Evolutionary conservation across 2,329 filamentous ascomycete species (phyloP), one percentile per base, ranked within the genome.

Genomic region (Sporothrix luriei): DNA sequence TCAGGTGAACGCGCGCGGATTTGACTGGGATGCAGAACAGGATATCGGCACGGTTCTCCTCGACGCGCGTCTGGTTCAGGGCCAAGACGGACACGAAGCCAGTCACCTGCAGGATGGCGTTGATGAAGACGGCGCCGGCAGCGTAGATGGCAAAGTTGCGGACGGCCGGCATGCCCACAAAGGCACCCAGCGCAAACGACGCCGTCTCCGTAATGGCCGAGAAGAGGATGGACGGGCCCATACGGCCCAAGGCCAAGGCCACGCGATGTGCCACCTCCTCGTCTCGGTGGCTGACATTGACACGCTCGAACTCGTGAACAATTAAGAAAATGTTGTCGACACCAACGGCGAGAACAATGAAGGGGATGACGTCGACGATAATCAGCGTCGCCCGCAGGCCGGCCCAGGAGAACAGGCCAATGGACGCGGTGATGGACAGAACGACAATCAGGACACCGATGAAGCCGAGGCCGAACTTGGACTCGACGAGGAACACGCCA

Each of bases 291-390:
- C 91, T 97, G 74, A 93, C 82, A 76, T 99, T 99, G 77, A 97
- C 91, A 40, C 95, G 87, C 78, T 99, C 95, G 71, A 99, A 97
- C 79, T 99, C 95, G 79, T 99, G 95, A 0, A 99, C 95, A 71
- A 99, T 97, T 69, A 99, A 83, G 81, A 99, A 99, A 75, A 99
- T 98, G 77, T 99, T 99, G 84, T 99, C 95, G 2, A 99, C 96
- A 59, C 95, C 95, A 38, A 99, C 94, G 14, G 95, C 95, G 24
- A 99, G 83, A 11, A 99, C 94, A 73, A 99, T 90, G 79, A 99
- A 99, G 0, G 95, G 95, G 73, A 99, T 99, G 72, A 99, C 95
- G 77, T 99, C 95, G 4, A 96, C 94, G 72, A 99, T 99, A 76
- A 99, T 99, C 74, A 99, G 83, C 0, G 95, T 99, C 16, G 94